Conservation (phyloP, 345 rosid species). For the Melaleuca alternifolia region DNA sequence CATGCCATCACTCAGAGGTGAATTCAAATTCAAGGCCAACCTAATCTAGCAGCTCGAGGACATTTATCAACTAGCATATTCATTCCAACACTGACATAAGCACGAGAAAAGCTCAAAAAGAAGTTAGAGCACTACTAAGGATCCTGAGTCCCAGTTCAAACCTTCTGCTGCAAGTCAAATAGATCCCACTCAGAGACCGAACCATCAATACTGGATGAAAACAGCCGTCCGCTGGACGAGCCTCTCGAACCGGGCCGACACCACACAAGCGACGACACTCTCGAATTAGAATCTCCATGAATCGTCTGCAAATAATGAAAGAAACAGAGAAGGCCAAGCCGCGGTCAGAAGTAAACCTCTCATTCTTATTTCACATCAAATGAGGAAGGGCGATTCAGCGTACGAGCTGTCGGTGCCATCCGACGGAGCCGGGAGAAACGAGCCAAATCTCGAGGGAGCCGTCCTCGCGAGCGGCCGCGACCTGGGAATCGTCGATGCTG, state of each 20-base stretch:
- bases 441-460: slow-evolving; percentile 98
- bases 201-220: slow-evolving; percentile 82
- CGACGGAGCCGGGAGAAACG: slow-evolving; percentile 83
- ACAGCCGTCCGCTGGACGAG: slow-evolving; percentile 59
- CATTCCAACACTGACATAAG: background rate
- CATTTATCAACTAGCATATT: background rate
- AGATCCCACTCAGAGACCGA: slow-evolving; percentile 84
- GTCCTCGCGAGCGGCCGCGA: slow-evolving; percentile 88
- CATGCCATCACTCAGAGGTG: background rate
- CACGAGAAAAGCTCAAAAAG: background rate
- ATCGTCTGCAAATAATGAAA: slow-evolving; percentile 34
- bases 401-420: slow-evolving; percentile 99
- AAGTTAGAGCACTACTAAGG: background rate
- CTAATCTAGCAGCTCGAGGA: background rate
- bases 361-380: background rate
- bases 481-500: slow-evolving; percentile 59
- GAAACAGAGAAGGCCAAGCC: background rate
- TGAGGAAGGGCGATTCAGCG: background rate
- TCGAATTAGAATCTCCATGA: slow-evolving; percentile 63
- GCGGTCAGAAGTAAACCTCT: background rate
- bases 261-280: slow-evolving; percentile 88
- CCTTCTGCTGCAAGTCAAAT: slow-evolving; percentile 82
- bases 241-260: slow-evolving; percentile 41
- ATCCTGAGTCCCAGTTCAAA: background rate
- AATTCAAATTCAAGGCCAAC: background rate